Base-by-base conservation (phyloP, 2,329 filamentous ascomycete genomes). In the Calonectria hawksworthii region DNA sequence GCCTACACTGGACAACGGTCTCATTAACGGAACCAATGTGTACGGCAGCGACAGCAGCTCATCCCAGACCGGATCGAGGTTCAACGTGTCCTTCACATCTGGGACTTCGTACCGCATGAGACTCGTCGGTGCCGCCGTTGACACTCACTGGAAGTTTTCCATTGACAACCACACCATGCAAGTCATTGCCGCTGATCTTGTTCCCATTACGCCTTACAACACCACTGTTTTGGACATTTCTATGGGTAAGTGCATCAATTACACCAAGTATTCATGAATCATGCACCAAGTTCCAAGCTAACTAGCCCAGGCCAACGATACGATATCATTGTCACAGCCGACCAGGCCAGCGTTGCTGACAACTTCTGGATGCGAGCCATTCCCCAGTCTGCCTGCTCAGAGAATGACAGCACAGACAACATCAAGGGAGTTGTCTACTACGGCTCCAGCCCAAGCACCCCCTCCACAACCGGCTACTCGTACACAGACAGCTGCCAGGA, bases 141-240 rank as follows among this genome's bases (percentile, higher is more conserved):
- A 88, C 59, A 84, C 82, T 0, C 83, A 84, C 75, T 79, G 86
- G 80, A 85, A 86, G 75, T 90, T 90, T 77, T 85, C 84, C 34
- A 89, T 91, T 74, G 89, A 91, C 80, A 87, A 88, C 59, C 91
- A 93, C 81, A 87, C 80, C 0, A 82, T 93, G 76, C 88, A 85
- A 0, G 90, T 93, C 47, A 91, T 93, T 56, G 86, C 87, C 1
- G 84, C 83, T 21, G 92, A 92, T 75, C 83, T 92, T 9, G 89
- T 93, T 0, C 90, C 91, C 14, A 86, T 93, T 34, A 78, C 85
- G 23, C 91, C 91, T 0, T 93, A 89, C 76, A 83, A 82, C 0
- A 88, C 90, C 1, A 84, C 86, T 0, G 68, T 87, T 5, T 14
- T 71, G 13, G 38, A 50, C 18, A 56, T 71, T n/a, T 50, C 59